Base-by-base conservation (phyloP, 805 yeast genomes). In the Ogataea ramenticola region DNA sequence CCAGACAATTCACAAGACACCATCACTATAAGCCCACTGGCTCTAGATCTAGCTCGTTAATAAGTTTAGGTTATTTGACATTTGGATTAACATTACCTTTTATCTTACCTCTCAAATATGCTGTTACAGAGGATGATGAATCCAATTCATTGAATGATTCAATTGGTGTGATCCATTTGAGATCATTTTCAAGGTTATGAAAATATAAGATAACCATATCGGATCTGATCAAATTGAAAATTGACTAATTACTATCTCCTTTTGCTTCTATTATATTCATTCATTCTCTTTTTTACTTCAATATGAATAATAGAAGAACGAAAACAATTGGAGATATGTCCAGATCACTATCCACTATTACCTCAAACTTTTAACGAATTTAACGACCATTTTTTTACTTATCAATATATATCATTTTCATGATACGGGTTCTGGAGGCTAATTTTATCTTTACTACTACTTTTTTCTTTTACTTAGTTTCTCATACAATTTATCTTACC, bases 21-120 rank as follows among this genome's bases (percentile, higher is more conserved):
- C 27, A 36, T 15, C 39, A 36, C 30, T 36, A 36, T 14, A 34
- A 14, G 4, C 15, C 30, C 5, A 5, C 36, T 19, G 14, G 32
- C 29, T 41, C 56, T 8, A 40, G 43, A 19, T 43, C 47, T 0
- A 55, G 57, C 12, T 57, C 49, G 33, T 39, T 58, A 12, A 42
- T 56, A 5, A 65, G 64, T 17, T 47, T 61, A 31, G 50, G 58
- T 17, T 64, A 64, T 35, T 43, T 65, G 8, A 51, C 67, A 3
- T 48, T 64, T 24, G 68, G 67, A 15, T 46, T 65, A 37, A 55
- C 63, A 10, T 51, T 64, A 14, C 70, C 70, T 10, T 65, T 64
- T 44, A 47, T 63, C 37, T 41, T 64, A 34, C 68, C 68, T 15
- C 41, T 63, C 30, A 62, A 53, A 44, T 51, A 56, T 32, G 54